Evolutionary conservation across 2,329 filamentous ascomycete genomes (phyloP).

Genomic region (Teratosphaeria gauchensis): DNA sequence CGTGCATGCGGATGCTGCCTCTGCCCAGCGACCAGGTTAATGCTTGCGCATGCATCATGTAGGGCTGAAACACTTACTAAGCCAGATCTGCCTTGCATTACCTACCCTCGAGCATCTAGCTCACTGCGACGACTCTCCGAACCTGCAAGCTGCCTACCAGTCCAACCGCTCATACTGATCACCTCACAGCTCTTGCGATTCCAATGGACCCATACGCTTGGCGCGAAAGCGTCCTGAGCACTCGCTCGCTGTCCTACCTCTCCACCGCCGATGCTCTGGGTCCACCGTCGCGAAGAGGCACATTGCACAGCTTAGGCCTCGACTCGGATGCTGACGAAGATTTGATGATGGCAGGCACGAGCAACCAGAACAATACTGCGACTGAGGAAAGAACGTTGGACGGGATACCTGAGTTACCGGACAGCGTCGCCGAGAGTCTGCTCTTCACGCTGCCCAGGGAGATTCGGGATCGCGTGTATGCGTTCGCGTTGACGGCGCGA

Average conservation of each 20-base stretch:
- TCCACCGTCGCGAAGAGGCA: constrained; percentile 10
- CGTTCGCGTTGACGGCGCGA: constrained; percentile 20
- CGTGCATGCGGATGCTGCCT: too few relatives aligned
- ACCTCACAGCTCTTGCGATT: background rate
- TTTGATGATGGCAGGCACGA: constrained; percentile 14
- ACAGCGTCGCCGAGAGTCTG: constrained; percentile 20
- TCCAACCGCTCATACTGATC: background rate
- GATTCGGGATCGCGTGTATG: constrained; percentile 27
- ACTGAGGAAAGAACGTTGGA: background rate
- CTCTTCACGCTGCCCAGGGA: constrained; percentile 28
- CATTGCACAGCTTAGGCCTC: constrained; percentile 12
- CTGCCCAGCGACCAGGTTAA: too few relatives aligned
- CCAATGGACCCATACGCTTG: constrained; percentile 13
- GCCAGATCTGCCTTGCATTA: background rate
- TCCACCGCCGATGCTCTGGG: constrained; percentile 15
- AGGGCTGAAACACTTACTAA: background rate
- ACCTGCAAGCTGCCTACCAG: background rate
- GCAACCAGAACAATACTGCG: background rate
- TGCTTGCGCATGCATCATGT: background rate
- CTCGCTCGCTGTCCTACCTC: constrained; percentile 26
- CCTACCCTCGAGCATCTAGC: background rate
- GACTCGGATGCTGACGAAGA: constrained; percentile 17
- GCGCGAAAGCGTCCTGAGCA: constrained; percentile 25
- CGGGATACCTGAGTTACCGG: constrained; percentile 15
- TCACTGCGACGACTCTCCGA: too few relatives aligned